Conservation (phyloP, 495 filamentous ascomycete genomes). For the Penicillium samsonianum region DNA sequence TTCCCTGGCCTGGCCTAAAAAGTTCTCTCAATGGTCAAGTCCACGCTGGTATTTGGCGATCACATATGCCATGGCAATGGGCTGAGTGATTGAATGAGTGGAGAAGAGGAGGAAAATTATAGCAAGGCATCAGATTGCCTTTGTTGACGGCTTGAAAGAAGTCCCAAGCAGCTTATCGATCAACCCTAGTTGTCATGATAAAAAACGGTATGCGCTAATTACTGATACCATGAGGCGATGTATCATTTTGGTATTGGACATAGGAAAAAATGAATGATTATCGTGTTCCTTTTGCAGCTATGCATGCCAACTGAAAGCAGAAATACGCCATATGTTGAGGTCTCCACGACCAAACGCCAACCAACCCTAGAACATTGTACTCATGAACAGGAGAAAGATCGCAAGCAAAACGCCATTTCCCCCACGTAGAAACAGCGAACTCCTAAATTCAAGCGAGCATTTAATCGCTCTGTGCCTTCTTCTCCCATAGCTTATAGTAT, state of each 20-base stretch:
- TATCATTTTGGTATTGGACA: constrained; percentile 21
- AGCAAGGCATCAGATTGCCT: background rate
- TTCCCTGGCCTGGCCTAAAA: constrained; percentile 67
- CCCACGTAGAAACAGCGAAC: constrained; percentile 2
- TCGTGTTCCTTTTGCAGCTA: constrained; percentile 16
- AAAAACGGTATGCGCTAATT: background rate
- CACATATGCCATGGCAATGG: background rate
- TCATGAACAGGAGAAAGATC: background rate
- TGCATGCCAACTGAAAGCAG: constrained; percentile 15
- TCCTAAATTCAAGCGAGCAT: background rate
- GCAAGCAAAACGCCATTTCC: constrained; percentile 11
- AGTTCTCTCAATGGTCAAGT: background rate
- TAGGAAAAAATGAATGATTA: constrained; percentile 24
- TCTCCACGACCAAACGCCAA: constrained; percentile 2
- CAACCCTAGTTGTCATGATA: background rate
- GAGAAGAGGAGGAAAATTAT: background rate
- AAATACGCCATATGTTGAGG: constrained; percentile 23
- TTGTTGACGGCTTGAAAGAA: background rate
- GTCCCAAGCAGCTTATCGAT: background rate
- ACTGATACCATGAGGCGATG: constrained; percentile 14
- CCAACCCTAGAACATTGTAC: constrained; percentile 8
- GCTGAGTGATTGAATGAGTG: background rate
- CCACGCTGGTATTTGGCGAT: background rate
- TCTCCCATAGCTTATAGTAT: constrained; percentile 53
- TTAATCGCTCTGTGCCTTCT: constrained; percentile 29